Base-by-base conservation (phyloP, 805 yeast genomes). In the Candida maris region DNA sequence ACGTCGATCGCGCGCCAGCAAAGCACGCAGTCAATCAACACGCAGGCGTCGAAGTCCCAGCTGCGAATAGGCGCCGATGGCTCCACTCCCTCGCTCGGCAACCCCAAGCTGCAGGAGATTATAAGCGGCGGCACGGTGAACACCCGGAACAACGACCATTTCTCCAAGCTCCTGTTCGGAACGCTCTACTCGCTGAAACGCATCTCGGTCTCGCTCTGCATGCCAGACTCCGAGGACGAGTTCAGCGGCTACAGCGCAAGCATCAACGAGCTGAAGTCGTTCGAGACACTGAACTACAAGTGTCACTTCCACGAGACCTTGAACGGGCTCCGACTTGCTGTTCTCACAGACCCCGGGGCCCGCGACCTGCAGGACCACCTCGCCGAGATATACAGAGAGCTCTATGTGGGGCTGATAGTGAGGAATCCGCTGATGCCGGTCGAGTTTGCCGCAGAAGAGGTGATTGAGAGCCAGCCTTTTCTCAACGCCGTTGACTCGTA, bases 161-260 rank as follows among this genome's bases (percentile, higher is more conserved):
- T 76, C 10, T 81, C 93, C 6, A 83, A 91, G 57, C 72, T 93
- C 22, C 68, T 93, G 10, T 93, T 86, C 56, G 98, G 98, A 9
- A 77, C 85, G 26, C 66, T 86, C 7, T 84, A 79, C 56, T 87
- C 96, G 9, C 61, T 91, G 42, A 72, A 88, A 35, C 85, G 81
- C 44, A 75, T 93, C 25, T 73, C 91, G 0, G 68, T 76, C 13
- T 49, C 52, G 5, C 26, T 48, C 16, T 26, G 39, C 19, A 30
- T 44, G 3, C 34, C 45, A 14, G 32, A 18, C 14, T 21, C 37
- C 17, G 35, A 37, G 17, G 35, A 34, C 10, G 39, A 38, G 17
- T 47, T 36, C 34, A 31, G 25, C 16, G 18, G 24, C 5, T 31
- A 41, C 9, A 44, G 39, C 27, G 52, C 73, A 32, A 68, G 65